Percentiles rank a stretch among this genome's conserved stretches.
Evolutionary conservation across 768 basidiomycete genomes (phyloP).

Genomic region (Lyophyllum semitale): DNA sequence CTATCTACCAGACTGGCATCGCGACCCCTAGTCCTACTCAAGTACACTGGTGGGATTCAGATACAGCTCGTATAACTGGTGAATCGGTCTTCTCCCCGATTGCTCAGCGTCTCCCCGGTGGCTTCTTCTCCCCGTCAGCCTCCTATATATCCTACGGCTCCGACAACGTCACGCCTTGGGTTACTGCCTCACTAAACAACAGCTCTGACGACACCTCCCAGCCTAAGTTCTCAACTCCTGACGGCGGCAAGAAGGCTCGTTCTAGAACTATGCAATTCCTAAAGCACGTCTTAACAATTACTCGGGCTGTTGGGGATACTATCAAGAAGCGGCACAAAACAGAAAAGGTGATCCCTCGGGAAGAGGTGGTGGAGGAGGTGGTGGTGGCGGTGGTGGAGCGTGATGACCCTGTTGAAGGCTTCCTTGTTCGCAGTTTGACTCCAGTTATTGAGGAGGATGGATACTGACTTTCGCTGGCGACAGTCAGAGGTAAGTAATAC

Average conservation of each 20-base stretch:
- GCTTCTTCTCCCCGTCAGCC: neutral
- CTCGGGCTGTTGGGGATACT: neutral
- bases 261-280: neutral
- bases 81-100: neutral
- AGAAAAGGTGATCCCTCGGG: neutral
- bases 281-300: neutral
- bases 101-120: too few relatives aligned
- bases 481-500: neutral
- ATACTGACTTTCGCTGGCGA: neutral
- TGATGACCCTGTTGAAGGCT: neutral
- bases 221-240: neutral
- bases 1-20: neutral
- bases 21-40: neutral
- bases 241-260: neutral
- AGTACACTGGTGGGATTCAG: conserved; percentile 5
- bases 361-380: neutral
- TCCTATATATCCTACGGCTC: neutral
- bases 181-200: neutral
- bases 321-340: neutral
- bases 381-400: neutral
- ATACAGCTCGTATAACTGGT: neutral
- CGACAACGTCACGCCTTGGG: neutral
- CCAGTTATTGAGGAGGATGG: neutral
- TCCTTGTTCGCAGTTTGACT: neutral
- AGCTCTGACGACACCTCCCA: neutral